Base-by-base conservation (phyloP, 2,329 filamentous ascomycete species). In the Tolypocladium tropicale region DNA sequence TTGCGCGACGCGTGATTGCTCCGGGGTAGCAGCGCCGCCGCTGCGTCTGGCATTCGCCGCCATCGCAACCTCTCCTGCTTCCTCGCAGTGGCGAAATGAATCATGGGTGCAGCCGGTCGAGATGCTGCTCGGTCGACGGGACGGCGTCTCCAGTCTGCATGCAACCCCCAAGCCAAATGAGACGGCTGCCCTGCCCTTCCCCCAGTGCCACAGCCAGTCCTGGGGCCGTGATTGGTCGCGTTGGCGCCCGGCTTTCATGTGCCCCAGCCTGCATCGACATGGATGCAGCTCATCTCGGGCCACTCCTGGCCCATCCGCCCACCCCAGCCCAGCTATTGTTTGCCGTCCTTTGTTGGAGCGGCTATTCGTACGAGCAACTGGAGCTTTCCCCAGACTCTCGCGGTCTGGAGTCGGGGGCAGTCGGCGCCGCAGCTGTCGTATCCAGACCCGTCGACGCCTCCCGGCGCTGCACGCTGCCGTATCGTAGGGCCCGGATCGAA, bases 191-290 rank as follows among this genome's bases (percentile, higher is more conserved):
- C 21, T 9, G 46, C 46, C 46, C 28, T 32, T n/a, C 36, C 28
- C 25, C 18, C 46, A 37, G 37, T 46, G n/a, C 23, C 36, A 43
- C 52, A 41, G 28, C 37, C 52, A 53, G 52, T 54, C 49, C 52
- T 34, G 53, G 53, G 53, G 28, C 58, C 54, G 52, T 70, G 65
- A 71, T 71, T 72, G 69, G 69, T 50, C 59, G 52, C 61, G 61
- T 69, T 70, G 68, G 66, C 69, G 69, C 69, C 68, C 61, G 60
- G 58, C 59, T 63, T 58, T 56, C 61, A 55, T 58, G 59, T 33
- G 55, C 60, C 53, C 53, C 53, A 54, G 37, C 56, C 36, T 56
- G 33, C 53, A 57, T 53, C 30, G 41, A 18, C 39, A 43, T 12
- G n/a, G n/a, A 21, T 43, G 39, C 39, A 57, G 48, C 30, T 48